Evolutionary conservation across 2,329 filamentous ascomycete species (phyloP).

Genomic region (Fusarium paranaense): DNA sequence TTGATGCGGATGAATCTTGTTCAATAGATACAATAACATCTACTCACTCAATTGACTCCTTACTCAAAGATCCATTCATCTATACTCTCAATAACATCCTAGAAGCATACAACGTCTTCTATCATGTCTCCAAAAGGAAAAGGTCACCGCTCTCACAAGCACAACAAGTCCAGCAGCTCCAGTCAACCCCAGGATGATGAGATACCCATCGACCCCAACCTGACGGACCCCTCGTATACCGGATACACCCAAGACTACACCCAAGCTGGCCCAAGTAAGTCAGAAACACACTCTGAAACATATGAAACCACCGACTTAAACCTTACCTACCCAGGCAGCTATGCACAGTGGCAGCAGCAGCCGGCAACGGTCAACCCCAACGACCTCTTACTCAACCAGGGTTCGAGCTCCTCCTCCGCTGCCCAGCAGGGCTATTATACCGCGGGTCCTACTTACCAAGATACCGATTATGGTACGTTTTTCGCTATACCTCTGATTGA

Average conservation of each 20-base stretch:
- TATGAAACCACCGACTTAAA: background rate
- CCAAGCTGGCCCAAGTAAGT: constrained; percentile 33
- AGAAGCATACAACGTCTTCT: background rate
- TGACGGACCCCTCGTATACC: background rate
- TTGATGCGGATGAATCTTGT: background rate
- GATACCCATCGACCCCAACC: constrained; percentile 19
- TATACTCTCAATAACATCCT: no score
- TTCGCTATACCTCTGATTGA: background rate
- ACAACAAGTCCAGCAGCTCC: constrained; percentile 18
- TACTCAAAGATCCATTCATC: background rate
- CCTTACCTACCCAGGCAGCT: constrained; percentile 1
- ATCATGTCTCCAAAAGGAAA: constrained; percentile 35
- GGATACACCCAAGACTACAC: background rate
- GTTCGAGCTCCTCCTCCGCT: background rate
- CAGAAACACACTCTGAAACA: constrained; percentile 22
- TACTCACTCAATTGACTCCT: background rate
- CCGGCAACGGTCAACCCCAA: constrained; percentile 29
- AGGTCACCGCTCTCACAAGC: constrained; percentile 21
- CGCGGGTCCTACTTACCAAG: constrained; percentile 21
- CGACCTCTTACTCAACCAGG: constrained; percentile 10
- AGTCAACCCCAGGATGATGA: constrained; percentile 22
- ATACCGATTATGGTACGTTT: constrained; percentile 14
- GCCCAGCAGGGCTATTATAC: background rate
- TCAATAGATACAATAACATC: background rate
- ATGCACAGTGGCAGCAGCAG: constrained; percentile 26